A percentile compares a stretch with the other conserved stretches of the same genome.
These are phyloP conservation scores for Blastocladiella britannica DNA, from an alignment of 192 early-diverging fungal genomes.

Conservation along the genomic window DNA sequence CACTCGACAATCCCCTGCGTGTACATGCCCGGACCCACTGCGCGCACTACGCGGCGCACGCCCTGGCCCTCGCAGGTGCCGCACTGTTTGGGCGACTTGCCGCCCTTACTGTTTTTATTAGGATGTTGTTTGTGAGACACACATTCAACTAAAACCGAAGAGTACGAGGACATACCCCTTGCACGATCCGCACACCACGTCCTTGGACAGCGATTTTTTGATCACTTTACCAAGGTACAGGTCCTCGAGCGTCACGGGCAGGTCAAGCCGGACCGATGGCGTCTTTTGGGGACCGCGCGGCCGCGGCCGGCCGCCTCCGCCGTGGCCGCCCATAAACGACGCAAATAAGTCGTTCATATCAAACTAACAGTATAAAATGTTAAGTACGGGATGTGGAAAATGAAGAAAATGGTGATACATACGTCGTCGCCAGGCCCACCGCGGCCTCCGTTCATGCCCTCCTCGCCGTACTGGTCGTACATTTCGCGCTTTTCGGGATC, in stretches of 20 bases:
- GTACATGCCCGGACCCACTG: conserved; percentile 75
- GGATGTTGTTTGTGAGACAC: conserved; percentile 16
- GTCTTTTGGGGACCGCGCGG: too few species aligned
- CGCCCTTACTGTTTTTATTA: conserved; percentile 53
- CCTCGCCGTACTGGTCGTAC: conserved; percentile 85
- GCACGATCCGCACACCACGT: conserved; percentile 42
- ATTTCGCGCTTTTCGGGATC: conserved; percentile 57
- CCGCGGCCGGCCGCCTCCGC: conserved; percentile 2
- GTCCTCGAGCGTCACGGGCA: conserved; percentile 48
- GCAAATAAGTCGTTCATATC: background rate
- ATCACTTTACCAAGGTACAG: conserved; percentile 52
- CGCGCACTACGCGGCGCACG: conserved; percentile 51
- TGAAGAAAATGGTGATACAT: background rate
- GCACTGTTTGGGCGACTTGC: conserved; percentile 56
- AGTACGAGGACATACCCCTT: conserved; percentile 20
- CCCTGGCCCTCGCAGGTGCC: conserved; percentile 57
- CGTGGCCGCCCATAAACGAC: conserved; percentile 1
- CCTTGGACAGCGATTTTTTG: conserved; percentile 48
- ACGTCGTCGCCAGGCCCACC: conserved; percentile 40
- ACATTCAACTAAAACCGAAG: background rate
- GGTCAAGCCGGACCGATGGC: conserved; percentile 9
- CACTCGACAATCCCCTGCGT: conserved; percentile 75
- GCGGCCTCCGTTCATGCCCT: conserved; percentile 47
- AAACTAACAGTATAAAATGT: too few species aligned
- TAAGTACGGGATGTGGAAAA: too few species aligned